Conservation (phyloP, 2,329 filamentous ascomycete genomes). For the Colletotrichum orbiculare region DNA sequence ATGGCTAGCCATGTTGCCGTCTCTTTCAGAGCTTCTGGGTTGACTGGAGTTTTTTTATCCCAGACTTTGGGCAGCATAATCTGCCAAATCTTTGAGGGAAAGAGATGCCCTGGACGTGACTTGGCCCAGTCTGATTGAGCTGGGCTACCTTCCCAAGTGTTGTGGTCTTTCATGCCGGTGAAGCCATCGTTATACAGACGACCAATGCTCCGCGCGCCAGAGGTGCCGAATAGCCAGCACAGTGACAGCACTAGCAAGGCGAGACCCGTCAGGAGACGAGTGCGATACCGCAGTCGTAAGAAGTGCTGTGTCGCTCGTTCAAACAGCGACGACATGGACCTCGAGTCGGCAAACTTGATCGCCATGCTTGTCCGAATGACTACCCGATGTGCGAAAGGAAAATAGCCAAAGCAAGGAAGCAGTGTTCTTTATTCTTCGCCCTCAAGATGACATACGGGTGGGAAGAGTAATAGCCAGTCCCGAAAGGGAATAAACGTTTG, state of each 20-base stretch:
- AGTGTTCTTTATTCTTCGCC: not conserved
- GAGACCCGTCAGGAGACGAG: not conserved
- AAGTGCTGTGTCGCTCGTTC: not conserved
- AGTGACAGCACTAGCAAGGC: not conserved
- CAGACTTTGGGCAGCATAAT: constrained; percentile 20
- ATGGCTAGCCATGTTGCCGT: constrained; percentile 35
- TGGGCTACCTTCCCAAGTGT: not conserved
- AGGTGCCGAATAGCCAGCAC: constrained; percentile 5
- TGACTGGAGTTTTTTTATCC: not conserved
- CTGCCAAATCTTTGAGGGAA: constrained; percentile 35
- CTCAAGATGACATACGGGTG: not conserved
- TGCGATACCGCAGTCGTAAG: not conserved
- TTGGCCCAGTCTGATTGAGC: not conserved
- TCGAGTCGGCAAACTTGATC: not conserved
- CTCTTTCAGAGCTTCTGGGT: constrained; percentile 2
- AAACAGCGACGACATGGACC: not conserved
- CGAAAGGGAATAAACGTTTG: not conserved
- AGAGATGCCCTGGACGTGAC: not conserved
- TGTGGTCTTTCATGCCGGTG: not conserved
- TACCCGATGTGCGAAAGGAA: not conserved
- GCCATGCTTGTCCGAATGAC: not conserved
- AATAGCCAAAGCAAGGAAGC: not conserved
- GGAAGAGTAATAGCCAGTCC: too few species aligned
- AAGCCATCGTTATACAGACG: not conserved
- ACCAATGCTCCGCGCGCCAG: not conserved